A percentile compares a stretch with the other conserved stretches of the same genome.
Conservation (phyloP, 2,329 filamentous ascomycete species). For the Trichoderma brevicompactum region DNA sequence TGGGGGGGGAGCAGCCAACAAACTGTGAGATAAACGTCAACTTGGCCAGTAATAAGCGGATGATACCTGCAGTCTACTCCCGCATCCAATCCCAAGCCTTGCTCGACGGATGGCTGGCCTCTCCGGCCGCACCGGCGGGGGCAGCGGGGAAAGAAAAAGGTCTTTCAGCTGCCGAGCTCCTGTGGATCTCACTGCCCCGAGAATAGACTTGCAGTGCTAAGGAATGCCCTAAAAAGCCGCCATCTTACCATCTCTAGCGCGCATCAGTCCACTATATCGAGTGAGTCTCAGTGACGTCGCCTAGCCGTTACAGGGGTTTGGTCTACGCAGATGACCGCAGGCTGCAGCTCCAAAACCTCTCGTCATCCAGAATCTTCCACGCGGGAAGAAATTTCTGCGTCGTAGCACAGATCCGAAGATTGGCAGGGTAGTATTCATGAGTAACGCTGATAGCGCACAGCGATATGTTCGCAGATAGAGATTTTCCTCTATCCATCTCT, state of each 20-base stretch:
- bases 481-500: neutral
- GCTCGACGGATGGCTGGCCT: neutral
- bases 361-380: slow-evolving; percentile 20
- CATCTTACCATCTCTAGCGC: neutral
- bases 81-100: slow-evolving; percentile 8
- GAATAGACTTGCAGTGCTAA: neutral
- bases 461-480: neutral
- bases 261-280: neutral
- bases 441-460: neutral
- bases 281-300: neutral
- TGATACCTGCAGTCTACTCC: slow-evolving; percentile 1
- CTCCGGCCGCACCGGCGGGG: slow-evolving; percentile 12
- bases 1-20: neutral
- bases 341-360: neutral
- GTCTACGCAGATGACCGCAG: neutral
- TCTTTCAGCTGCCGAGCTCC: neutral
- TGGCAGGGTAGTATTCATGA: slow-evolving; percentile 11
- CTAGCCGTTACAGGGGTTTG: neutral
- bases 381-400: neutral
- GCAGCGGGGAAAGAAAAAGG: neutral
- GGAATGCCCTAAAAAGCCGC: slow-evolving; percentile 8
- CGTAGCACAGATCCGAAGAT: neutral
- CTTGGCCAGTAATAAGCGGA: slow-evolving; percentile 15
- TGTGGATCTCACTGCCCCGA: neutral
- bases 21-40: slow-evolving; percentile 9